Base-by-base conservation (phyloP, 2,329 filamentous ascomycete species). In the Parastagonospora avenae region DNA sequence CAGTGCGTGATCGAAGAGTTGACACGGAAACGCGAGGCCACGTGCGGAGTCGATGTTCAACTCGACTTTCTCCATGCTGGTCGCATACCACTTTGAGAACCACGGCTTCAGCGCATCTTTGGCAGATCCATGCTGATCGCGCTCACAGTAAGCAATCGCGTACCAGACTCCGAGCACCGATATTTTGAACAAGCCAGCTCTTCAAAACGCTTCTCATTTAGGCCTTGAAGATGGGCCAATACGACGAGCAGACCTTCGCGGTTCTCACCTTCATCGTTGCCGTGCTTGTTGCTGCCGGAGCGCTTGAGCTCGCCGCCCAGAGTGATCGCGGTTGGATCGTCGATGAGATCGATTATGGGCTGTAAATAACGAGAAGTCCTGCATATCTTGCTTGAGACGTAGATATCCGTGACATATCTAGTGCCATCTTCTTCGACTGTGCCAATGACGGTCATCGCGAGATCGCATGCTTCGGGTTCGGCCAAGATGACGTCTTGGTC, bases 21-120 rank as follows among this genome's bases (percentile, higher is more conserved):
- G 60, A 46, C 62, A 65, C 0, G 71, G 71, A n/a, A 66, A 63
- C 1, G 68, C 58, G 1, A 71, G 46, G 14, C 40, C 43, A 16
- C 42, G 49, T 8, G 55, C 58, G 7, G 14, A 31, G 14, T 51
- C 31, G 4, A 55, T 29, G 4, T 38, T 49, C 11, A 61, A 30
- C 5, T 49, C 29, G 11, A 15, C 11, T 3, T 29, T 33, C 9
- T 33, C 43, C 38, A 59, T 45, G 35, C 33, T 47, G 6, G 41
- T 50, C 7, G 48, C 50, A 19, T 55, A 57, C 50, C 52, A 54
- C 1, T 39, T 50, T 24, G 49, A 46, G 55, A 57, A 61, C 57
- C 52, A 60, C 1, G 7, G 8, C 4, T 43, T 38, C 29, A 60
- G 48, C 4, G 27, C 42, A 11, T 48, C 45, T 30, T 55, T 45